These are phyloP conservation scores for Coemansia sp. DNA, from an alignment of 192 early-diverging fungal species.

Conservation along the genomic window DNA sequence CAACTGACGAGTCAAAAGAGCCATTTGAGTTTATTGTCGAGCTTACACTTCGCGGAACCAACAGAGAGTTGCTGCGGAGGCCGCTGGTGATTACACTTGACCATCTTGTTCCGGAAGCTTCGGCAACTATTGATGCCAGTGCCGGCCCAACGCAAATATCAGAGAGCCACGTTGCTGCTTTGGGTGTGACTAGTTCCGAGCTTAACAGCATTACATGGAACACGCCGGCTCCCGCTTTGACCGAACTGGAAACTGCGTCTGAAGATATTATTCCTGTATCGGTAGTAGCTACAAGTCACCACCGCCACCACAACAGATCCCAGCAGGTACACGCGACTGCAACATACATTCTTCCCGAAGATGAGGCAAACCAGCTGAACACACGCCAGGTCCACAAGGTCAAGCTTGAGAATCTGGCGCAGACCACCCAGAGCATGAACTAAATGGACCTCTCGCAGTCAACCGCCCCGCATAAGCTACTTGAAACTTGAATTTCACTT, in stretches of 20 bases:
- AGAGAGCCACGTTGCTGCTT: too few relatives aligned
- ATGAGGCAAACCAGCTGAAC: constrained; percentile 5
- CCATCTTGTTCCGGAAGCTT: neutral
- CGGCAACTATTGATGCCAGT: neutral
- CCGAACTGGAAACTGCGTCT: neutral
- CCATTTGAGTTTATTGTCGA: constrained; percentile 5
- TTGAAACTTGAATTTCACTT: neutral
- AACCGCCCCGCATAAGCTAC: neutral
- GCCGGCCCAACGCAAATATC: neutral
- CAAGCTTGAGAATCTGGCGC: neutral
- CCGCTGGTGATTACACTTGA: constrained; percentile 8
- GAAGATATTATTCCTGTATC: neutral
- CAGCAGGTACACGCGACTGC: neutral
- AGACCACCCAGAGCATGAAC: neutral
- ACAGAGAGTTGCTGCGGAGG: neutral
- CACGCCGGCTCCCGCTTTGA: neutral
- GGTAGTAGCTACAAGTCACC: neutral
- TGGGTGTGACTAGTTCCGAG: neutral
- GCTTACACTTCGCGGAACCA: neutral
- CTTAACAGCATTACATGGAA: neutral
- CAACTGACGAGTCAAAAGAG: neutral
- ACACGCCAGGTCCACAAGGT: neutral
- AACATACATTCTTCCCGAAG: neutral
- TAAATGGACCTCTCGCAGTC: neutral
- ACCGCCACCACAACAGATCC: neutral